These are phyloP conservation scores for Castanopsis chinensis DNA, from an alignment of 306 rosid genomes.

Conservation along the genomic window DNA sequence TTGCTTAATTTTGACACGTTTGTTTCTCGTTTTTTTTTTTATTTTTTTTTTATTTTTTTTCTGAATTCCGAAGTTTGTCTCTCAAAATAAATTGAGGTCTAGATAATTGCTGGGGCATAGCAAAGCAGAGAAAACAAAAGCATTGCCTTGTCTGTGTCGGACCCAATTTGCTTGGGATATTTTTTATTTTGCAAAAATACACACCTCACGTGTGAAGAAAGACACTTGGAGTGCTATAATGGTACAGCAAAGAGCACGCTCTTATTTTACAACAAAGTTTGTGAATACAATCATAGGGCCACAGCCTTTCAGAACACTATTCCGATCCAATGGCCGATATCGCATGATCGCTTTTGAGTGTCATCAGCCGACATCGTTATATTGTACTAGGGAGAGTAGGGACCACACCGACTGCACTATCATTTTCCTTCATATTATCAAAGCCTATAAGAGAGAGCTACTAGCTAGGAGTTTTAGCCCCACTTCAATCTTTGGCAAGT, in stretches of 20 bases:
- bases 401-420: constrained; percentile 12
- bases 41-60: too few relatives aligned
- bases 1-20: too few relatives aligned
- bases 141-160: background rate
- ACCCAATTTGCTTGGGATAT: background rate
- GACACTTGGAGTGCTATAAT: background rate
- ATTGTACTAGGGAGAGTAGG: background rate
- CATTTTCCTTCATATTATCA: background rate
- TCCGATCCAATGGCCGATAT: constrained; percentile 10
- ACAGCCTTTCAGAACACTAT: background rate
- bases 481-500: background rate
- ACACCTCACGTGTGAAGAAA: background rate
- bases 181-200: background rate
- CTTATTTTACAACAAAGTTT: background rate
- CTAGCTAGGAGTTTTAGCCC: background rate
- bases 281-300: background rate
- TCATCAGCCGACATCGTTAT: constrained; percentile 1
- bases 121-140: too few relatives aligned
- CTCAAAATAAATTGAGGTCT: background rate
- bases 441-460: too few relatives aligned
- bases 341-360: background rate
- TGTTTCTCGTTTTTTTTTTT: too few relatives aligned
- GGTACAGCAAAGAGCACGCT: background rate
- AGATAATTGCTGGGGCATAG: background rate
- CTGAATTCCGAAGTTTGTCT: too few relatives aligned